These are phyloP conservation scores for Triticum urartu DNA, from an alignment of 176 grass and related monocot genomes.

Conservation along the genomic window DNA sequence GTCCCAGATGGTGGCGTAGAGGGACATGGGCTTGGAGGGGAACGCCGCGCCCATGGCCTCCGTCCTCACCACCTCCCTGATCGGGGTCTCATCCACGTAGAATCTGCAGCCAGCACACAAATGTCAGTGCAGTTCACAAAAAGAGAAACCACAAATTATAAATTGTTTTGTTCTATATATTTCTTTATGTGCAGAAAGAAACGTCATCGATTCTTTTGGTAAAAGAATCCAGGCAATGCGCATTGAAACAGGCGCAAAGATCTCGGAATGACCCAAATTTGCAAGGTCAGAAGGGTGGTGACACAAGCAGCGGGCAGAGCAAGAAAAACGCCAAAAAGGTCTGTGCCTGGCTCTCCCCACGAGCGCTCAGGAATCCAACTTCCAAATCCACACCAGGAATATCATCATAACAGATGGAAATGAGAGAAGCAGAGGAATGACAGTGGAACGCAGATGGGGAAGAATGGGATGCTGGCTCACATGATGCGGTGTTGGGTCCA, in stretches of 20 bases:
- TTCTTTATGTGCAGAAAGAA: not conserved
- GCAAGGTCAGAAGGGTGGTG: slow-evolving; percentile 8
- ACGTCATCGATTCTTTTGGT: slow-evolving; percentile 8
- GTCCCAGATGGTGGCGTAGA: slow-evolving; percentile 97
- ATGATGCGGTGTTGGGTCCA: slow-evolving; percentile 64
- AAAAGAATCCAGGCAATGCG: slow-evolving; percentile 42
- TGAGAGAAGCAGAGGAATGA: not conserved
- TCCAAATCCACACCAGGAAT: not conserved
- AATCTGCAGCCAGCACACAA: slow-evolving; percentile 42
- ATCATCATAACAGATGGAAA: not conserved
- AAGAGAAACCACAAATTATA: not conserved
- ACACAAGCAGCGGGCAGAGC: slow-evolving; percentile 15
- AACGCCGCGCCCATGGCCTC: slow-evolving; percentile 66
- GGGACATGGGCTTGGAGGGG: slow-evolving; percentile 88
- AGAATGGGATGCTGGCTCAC: slow-evolving; percentile 33
- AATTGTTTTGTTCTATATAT: not conserved
- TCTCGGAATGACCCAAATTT: slow-evolving; percentile 30
- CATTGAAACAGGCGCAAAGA: slow-evolving; percentile 18
- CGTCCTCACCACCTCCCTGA: slow-evolving; percentile 64
- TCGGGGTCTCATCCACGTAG: slow-evolving; percentile 85
- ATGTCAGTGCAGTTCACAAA: not conserved
- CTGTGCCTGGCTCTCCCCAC: not conserved
- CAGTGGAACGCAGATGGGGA: not conserved
- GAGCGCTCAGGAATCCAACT: not conserved
- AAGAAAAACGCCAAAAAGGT: not conserved